phyloP scores from a whole-genome alignment of 768 basidiomycete genomes.

The Hericium rajendrae region DNA sequence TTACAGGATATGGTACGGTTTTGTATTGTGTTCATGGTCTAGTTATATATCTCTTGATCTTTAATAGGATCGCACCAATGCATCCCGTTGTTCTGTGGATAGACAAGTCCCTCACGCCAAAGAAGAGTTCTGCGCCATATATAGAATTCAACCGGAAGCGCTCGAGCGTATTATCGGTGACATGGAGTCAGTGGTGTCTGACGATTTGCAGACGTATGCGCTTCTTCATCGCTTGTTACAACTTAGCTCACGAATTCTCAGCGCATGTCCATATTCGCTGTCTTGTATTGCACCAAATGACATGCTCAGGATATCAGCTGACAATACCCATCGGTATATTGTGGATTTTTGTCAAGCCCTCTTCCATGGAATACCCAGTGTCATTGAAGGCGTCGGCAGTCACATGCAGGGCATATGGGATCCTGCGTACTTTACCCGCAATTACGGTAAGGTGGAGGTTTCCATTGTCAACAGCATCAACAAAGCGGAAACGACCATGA shows the following conservation, averaged over 20 bases:
- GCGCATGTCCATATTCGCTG: background rate
- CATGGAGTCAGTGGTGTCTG: background rate
- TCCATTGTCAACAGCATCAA: constrained; percentile 57
- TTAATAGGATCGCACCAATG: background rate
- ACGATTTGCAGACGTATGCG: background rate
- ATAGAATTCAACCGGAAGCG: background rate
- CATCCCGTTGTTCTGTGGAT: background rate
- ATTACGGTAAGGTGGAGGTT: background rate
- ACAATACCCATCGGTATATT: background rate
- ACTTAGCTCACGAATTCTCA: background rate
- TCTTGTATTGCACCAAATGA: background rate
- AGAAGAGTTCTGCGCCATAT: background rate
- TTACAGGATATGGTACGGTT: background rate
- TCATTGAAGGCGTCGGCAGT: background rate
- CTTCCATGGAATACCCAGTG: background rate
- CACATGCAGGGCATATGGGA: background rate
- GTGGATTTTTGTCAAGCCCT: background rate
- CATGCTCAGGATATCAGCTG: background rate
- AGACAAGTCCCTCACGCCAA: background rate
- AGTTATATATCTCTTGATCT: too few species aligned
- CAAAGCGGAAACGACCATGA: constrained; percentile 47
- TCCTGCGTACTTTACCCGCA: background rate
- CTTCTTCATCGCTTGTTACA: background rate
- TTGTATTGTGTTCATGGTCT: too few species aligned
- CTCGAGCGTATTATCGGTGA: background rate